Evolutionary conservation across 2,329 filamentous ascomycete species (phyloP), one percentile per base, ranked within the genome.

Genomic region (Talaromyces albobiverticillius): DNA sequence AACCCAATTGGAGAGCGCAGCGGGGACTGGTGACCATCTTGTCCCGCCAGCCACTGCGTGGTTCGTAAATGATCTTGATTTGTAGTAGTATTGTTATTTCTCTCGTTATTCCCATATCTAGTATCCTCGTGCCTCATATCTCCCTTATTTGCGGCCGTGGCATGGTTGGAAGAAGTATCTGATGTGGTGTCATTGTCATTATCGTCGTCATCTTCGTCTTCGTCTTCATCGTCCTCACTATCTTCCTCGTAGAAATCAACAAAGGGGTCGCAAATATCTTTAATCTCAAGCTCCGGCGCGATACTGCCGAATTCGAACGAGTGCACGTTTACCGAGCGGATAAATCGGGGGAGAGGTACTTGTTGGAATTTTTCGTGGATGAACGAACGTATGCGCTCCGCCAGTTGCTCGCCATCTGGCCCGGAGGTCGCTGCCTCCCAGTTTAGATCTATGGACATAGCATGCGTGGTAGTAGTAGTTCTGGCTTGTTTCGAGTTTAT

Each of bases 391-490:
- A 99, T 95, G 59, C 82, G 83, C 68, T 91, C 87, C 46, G 93
- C 91, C 57, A 96, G 85, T 51, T 84, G 88, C 60, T 86, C 82
- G 53, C 94, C 93, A 72, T 97, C 93, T 46, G 90, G 84, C 25
- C 94, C 94, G 58, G 85, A 86, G 20, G 93, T 97, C 67, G 97
- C 83, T 59, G 88, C 88, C 67, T 94, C 87, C 94, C 94, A 99
- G 74, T 95, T 91, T 70, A 99, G 87, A 68, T 97, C 92, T 77
- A 99, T 93, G 63, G 94, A 97, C 94, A 99, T 99, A 58, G 73
- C 71, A 70, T 68, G 57, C 61, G 63, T 13, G 14, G 13, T 20
- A n/a, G 16, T 41, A 9, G 9, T n/a, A n/a, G 3, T 22, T 18
- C 8, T 1, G 23, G 25, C 2, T 23, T n/a, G 11, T 29, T 13